Conservation (phyloP, 1,284 basidiomycete genomes). For the Naganishia sp. region DNA sequence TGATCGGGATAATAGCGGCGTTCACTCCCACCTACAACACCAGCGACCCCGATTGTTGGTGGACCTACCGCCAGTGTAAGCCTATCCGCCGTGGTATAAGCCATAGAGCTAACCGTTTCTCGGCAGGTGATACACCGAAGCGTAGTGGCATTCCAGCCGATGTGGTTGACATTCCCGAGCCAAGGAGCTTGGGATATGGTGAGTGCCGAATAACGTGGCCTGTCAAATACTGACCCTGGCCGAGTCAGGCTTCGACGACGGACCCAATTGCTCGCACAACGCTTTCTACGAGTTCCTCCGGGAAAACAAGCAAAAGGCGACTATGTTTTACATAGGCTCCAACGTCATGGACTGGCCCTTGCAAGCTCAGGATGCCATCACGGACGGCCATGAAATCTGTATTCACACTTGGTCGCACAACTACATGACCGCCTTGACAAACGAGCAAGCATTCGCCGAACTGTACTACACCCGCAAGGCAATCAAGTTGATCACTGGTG, state of each 20-base stretch:
- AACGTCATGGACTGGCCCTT: slow-evolving; percentile 61
- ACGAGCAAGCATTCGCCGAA: slow-evolving; percentile 60
- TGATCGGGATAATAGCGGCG: slow-evolving; percentile 1
- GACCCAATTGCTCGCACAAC: slow-evolving; percentile 57
- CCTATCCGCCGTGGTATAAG: slow-evolving; percentile 24
- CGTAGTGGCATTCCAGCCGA: slow-evolving; percentile 46
- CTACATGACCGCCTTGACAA: slow-evolving; percentile 57
- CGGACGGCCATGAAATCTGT: slow-evolving; percentile 55
- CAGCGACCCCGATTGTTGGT: slow-evolving; percentile 53
- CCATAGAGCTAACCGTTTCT: slow-evolving; percentile 12
- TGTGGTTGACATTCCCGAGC: slow-evolving; percentile 54
- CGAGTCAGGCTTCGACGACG: slow-evolving; percentile 57
- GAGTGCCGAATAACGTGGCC: too few relatives aligned
- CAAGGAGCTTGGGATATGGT: slow-evolving; percentile 55
- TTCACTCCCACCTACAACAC: slow-evolving; percentile 40
- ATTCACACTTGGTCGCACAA: slow-evolving; percentile 57
- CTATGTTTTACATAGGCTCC: slow-evolving; percentile 57
- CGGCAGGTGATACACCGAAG: slow-evolving; percentile 43
- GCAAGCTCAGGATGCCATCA: slow-evolving; percentile 57
- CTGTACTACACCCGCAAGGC: slow-evolving; percentile 59
- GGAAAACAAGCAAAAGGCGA: slow-evolving; percentile 57
- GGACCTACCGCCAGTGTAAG: slow-evolving; percentile 47
- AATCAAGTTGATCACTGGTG: slow-evolving; percentile 58
- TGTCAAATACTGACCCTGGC: too few relatives aligned
- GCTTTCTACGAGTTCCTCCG: slow-evolving; percentile 58